phyloP scores from a whole-genome alignment of 352 stramenopile species.

The Globisporangium rhizosaccharum region DNA sequence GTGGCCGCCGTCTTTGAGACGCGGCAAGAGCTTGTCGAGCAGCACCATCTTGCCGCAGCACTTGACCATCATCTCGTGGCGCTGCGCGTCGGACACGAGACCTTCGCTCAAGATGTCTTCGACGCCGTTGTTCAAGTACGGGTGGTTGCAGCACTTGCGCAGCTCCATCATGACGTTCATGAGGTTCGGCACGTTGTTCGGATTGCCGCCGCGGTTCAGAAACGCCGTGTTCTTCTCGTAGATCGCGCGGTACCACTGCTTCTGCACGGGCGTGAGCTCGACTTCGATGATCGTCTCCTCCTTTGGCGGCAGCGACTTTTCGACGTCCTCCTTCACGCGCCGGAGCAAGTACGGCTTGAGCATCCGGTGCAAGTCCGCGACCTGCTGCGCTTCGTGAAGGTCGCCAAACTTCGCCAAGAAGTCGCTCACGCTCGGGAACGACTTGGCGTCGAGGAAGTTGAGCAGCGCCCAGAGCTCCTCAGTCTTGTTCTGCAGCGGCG shows the following conservation, averaged over 20 bases:
- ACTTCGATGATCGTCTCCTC: constrained; percentile 91
- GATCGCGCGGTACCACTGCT: constrained; percentile 88
- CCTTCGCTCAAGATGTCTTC: constrained; percentile 85
- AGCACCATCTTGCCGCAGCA: constrained; percentile 99
- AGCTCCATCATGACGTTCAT: constrained; percentile 93
- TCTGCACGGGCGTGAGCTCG: constrained; percentile 87
- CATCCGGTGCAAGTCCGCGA: constrained; percentile 88
- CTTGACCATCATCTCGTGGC: constrained; percentile 94
- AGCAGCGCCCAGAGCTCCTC: constrained; percentile 99
- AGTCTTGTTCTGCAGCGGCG: constrained; percentile 96
- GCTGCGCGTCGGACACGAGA: constrained; percentile 59
- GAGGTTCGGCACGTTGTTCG: constrained; percentile 82
- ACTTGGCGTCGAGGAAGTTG: constrained; percentile 95
- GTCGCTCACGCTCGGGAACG: constrained; percentile 89
- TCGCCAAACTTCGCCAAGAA: constrained; percentile 94
- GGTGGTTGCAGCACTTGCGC: constrained; percentile 89
- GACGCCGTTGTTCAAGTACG: constrained; percentile 92
- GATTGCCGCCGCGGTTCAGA: constrained; percentile 74
- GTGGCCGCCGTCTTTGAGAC: constrained; percentile 95
- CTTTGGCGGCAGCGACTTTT: constrained; percentile 85
- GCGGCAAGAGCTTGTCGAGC: constrained; percentile 98
- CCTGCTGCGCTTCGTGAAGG: constrained; percentile 80
- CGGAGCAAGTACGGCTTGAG: constrained; percentile 87
- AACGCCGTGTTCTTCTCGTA: constrained; percentile 97
- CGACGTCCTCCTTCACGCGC: constrained; percentile 88